Conservation (phyloP, 2,329 filamentous ascomycete genomes). For the Paraconiothyrium sp. region DNA sequence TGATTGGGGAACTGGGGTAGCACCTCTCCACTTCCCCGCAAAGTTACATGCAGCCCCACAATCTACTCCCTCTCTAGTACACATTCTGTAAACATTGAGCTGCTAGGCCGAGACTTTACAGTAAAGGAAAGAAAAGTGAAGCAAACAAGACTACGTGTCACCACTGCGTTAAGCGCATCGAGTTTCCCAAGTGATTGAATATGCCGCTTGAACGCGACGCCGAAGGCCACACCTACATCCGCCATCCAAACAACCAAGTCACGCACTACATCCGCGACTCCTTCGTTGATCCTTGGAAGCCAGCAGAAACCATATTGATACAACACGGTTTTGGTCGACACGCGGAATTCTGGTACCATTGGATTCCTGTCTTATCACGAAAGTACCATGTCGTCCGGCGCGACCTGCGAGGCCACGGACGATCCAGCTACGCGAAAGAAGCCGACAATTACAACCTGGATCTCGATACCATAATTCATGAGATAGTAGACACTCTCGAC, state of each 20-base stretch:
- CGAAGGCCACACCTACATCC: constrained; percentile 37
- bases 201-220: constrained; percentile 36
- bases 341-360: constrained; percentile 49
- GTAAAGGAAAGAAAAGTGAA: too few relatives aligned
- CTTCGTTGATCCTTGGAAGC: constrained; percentile 46
- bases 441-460: constrained; percentile 29
- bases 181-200: not conserved
- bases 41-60: constrained; percentile 1
- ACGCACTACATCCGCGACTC: constrained; percentile 41
- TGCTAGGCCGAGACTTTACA: not conserved
- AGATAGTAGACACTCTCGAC: constrained; percentile 48
- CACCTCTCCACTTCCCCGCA: constrained; percentile 9
- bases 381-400: constrained; percentile 46
- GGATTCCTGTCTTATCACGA: constrained; percentile 44
- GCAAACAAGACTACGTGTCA: too few relatives aligned
- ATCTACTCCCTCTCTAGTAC: not conserved
- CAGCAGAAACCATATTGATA: constrained; percentile 46
- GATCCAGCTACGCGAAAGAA: constrained; percentile 37
- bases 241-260: constrained; percentile 41
- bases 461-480: constrained; percentile 39
- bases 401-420: constrained; percentile 47
- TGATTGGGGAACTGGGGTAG: constrained; percentile 7
- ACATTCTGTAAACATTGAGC: not conserved
- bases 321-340: constrained; percentile 51
- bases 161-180: too few relatives aligned